Percentiles rank a stretch among this genome's conserved stretches.
These are phyloP conservation scores for Neurospora terricola DNA, from an alignment of 495 filamentous ascomycete species.

Conservation along the genomic window DNA sequence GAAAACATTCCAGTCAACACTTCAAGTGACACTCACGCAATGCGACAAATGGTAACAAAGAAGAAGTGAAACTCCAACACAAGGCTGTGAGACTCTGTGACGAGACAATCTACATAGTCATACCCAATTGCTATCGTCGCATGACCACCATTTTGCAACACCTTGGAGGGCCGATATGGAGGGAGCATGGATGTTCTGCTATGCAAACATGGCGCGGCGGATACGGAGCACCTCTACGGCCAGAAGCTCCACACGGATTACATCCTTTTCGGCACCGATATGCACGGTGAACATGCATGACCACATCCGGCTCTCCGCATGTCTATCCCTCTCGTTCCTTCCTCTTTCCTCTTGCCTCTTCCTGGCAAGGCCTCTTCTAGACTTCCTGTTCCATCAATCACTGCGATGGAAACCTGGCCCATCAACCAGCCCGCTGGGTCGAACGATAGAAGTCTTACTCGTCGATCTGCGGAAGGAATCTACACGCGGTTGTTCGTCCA, in stretches of 20 bases:
- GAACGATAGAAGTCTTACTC: background rate
- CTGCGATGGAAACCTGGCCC: background rate
- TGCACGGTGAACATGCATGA: background rate
- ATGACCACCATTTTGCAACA: background rate
- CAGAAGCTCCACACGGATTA: background rate
- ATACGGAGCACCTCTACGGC: background rate
- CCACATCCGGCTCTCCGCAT: background rate
- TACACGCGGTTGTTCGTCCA: background rate
- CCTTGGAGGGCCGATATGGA: background rate
- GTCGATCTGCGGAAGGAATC: background rate
- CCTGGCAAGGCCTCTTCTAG: background rate
- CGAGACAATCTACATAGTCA: background rate
- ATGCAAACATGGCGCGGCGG: background rate
- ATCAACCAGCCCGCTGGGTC: background rate
- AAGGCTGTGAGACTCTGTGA: background rate
- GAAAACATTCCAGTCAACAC: background rate
- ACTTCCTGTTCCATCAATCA: background rate
- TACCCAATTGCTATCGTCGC: background rate
- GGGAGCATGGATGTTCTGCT: background rate
- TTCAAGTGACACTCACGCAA: background rate
- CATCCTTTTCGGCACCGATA: background rate
- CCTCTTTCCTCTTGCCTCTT: background rate
- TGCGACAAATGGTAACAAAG: background rate
- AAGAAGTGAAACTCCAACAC: background rate
- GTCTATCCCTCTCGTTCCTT: background rate